Conservation (phyloP, 2,329 filamentous ascomycete genomes). For the Sarocladiaceae sp. region DNA sequence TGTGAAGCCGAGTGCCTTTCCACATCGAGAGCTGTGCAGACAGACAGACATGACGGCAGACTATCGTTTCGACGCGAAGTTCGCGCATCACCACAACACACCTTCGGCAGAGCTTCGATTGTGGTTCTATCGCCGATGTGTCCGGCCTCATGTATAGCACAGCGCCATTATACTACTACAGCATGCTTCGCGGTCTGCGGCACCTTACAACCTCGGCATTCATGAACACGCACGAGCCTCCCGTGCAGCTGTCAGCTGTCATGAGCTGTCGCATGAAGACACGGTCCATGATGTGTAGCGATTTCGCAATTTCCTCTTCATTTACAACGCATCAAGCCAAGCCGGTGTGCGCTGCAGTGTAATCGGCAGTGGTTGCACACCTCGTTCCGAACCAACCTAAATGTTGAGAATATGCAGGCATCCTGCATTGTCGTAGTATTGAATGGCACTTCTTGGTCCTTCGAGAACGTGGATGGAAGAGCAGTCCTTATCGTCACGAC, state of each 20-base stretch:
- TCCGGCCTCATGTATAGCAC: background rate
- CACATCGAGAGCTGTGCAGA: slow-evolving; percentile 1
- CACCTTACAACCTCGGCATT: slow-evolving; percentile 1
- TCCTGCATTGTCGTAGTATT: slow-evolving; percentile 3
- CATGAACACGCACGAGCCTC: background rate
- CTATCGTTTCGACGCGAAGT: background rate
- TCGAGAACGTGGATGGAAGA: slow-evolving; percentile 7
- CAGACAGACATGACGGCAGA: background rate
- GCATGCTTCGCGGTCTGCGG: background rate
- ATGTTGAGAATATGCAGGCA: slow-evolving; percentile 1
- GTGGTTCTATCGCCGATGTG: slow-evolving; percentile 1
- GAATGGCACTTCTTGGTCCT: slow-evolving; percentile 7
- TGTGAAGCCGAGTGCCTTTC: background rate
- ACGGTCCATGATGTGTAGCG: background rate
- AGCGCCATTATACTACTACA: slow-evolving; percentile 1
- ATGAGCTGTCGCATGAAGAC: background rate
- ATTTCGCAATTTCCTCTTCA: slow-evolving; percentile 2
- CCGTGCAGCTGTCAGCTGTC: background rate
- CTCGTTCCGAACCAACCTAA: background rate
- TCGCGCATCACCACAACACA: background rate
- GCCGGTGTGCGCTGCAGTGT: background rate
- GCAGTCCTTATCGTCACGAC: background rate
- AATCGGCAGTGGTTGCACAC: slow-evolving; percentile 5
- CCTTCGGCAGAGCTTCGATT: slow-evolving; percentile 5
- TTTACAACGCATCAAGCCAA: slow-evolving; percentile 3